Conservation (phyloP, 257 asterid species). For the Mitragyna speciosa region DNA sequence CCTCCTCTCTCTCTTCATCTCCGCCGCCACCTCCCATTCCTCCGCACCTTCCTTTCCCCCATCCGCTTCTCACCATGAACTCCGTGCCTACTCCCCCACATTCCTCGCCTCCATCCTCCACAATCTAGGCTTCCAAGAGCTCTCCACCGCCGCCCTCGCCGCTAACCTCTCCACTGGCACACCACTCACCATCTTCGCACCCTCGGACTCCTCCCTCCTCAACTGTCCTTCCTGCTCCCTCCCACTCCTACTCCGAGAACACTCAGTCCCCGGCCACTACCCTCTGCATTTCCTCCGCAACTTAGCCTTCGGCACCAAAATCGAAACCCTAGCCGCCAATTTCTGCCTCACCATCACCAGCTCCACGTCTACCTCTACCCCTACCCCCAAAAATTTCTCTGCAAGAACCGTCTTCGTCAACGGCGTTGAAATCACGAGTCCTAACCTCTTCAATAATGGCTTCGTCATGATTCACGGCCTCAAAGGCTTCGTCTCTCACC, state of each 20-base stretch:
- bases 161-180: slow-evolving; percentile 37
- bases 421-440: background rate
- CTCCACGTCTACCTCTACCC: background rate
- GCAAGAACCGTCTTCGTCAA: background rate
- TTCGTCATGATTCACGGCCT: background rate
- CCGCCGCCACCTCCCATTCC: too few species aligned
- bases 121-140: slow-evolving; percentile 55
- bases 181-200: slow-evolving; percentile 77
- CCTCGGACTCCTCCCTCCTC: slow-evolving; percentile 56
- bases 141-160: slow-evolving; percentile 43
- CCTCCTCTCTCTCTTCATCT: too few species aligned
- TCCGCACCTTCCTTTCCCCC: too few species aligned
- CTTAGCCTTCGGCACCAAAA: slow-evolving; percentile 53
- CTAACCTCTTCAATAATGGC: background rate
- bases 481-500: background rate
- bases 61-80: too few species aligned
- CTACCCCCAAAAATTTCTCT: background rate
- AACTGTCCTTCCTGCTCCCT: slow-evolving; percentile 73
- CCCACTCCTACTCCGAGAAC: slow-evolving; percentile 53
- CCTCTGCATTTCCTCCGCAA: background rate
- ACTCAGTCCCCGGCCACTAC: background rate
- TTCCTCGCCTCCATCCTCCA: slow-evolving; percentile 44
- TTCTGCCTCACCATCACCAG: background rate
- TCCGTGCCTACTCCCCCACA: too few species aligned
- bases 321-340: slow-evolving; percentile 47